Conservation (phyloP, 108 stramenopile genomes). For the Skeletonema marinoi region DNA sequence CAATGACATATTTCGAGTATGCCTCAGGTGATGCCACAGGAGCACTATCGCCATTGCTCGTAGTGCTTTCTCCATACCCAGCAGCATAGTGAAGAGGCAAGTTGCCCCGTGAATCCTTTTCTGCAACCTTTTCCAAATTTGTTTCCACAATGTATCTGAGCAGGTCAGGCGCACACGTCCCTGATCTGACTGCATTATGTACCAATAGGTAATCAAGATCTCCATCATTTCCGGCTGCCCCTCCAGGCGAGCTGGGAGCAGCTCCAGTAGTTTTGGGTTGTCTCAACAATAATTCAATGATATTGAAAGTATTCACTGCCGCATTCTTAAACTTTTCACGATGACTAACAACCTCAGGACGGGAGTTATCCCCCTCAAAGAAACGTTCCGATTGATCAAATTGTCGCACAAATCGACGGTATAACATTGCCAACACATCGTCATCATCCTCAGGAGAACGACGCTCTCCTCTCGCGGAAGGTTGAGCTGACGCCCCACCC, state of each 20-base stretch:
- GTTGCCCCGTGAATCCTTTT: constrained; percentile 63
- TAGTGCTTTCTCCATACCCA: constrained; percentile 19
- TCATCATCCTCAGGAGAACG: constrained; percentile 51
- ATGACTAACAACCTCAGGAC: constrained; percentile 76
- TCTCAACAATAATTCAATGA: constrained; percentile 70
- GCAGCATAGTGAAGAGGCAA: constrained; percentile 88
- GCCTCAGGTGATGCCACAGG: constrained; percentile 48
- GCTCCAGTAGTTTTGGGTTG: constrained; percentile 16
- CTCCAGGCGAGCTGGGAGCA: background rate
- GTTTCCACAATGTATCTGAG: constrained; percentile 87
- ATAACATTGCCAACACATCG: constrained; percentile 76
- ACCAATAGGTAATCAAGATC: constrained; percentile 61
- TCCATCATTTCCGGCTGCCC: background rate
- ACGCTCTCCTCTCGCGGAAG: constrained; percentile 5
- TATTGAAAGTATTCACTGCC: constrained; percentile 85
- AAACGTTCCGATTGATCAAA: constrained; percentile 87
- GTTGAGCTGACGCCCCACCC: constrained; percentile 12
- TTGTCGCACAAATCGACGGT: constrained; percentile 81
- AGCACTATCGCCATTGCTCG: background rate
- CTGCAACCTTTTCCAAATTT: constrained; percentile 77
- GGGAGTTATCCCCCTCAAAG: constrained; percentile 88
- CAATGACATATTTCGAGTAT: constrained; percentile 83
- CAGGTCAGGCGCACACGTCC: constrained; percentile 77
- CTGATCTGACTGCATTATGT: constrained; percentile 77
- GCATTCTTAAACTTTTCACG: constrained; percentile 74